phyloP scores from a whole-genome alignment of 2,329 filamentous ascomycete species.

The Periconia macrospinosa region DNA sequence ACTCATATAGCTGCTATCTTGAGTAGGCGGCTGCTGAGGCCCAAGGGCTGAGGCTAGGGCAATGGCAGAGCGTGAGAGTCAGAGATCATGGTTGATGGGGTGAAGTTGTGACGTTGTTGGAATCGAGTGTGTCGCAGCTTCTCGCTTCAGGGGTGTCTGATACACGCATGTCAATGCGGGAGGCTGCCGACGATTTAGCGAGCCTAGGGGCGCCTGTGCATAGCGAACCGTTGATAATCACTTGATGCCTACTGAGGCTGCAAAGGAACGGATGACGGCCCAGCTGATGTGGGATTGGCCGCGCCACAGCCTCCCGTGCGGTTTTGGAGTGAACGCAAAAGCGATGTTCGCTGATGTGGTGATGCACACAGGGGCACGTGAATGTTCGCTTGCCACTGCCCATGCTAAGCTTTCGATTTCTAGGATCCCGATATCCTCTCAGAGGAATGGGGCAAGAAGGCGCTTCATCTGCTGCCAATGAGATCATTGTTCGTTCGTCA shows the following conservation, averaged over 20 bases:
- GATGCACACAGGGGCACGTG: slow-evolving; percentile 9
- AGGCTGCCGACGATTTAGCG: not conserved
- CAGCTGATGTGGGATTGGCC: not conserved
- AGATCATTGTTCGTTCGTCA: too few species aligned
- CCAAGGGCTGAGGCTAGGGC: slow-evolving; percentile 8
- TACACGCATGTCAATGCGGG: slow-evolving; percentile 16
- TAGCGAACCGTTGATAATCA: slow-evolving; percentile 7
- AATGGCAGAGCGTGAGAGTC: slow-evolving; percentile 25
- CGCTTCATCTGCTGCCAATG: too few species aligned
- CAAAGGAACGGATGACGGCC: too few species aligned
- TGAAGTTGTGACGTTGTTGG: slow-evolving; percentile 11
- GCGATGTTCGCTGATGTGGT: slow-evolving; percentile 3
- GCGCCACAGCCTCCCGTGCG: slow-evolving; percentile 1
- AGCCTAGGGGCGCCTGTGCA: slow-evolving; percentile 9
- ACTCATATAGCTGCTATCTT: not conserved
- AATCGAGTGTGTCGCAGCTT: slow-evolving; percentile 16
- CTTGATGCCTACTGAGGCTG: too few species aligned
- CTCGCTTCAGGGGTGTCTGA: slow-evolving; percentile 23
- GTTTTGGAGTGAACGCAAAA: slow-evolving; percentile 1
- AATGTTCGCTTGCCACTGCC: too few species aligned
- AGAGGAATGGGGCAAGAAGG: too few species aligned
- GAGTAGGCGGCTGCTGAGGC: slow-evolving; percentile 19
- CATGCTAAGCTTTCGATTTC: too few species aligned
- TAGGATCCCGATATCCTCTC: too few species aligned
- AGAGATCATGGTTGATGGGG: slow-evolving; percentile 14